A percentile compares a stretch with the other conserved stretches of the same genome.
phyloP scores from a whole-genome alignment of 2,329 filamentous ascomycete species.

The Venturia aucupariae region DNA sequence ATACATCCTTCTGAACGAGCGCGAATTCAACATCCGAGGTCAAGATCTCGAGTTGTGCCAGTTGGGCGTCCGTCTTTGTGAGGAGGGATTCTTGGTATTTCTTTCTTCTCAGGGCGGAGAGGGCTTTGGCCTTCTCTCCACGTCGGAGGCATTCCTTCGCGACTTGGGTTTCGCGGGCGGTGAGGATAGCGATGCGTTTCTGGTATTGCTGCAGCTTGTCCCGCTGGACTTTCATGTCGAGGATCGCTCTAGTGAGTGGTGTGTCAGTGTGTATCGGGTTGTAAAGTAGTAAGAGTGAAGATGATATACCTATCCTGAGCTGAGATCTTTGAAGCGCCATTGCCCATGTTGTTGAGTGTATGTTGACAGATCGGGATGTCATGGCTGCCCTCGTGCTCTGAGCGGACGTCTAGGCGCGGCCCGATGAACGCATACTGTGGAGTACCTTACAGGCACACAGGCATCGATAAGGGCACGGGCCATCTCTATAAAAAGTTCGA shows the following conservation, averaged over 20 bases:
- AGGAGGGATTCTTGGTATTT: slow-evolving; percentile 94
- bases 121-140: slow-evolving; percentile 70
- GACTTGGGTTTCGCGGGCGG: slow-evolving; percentile 76
- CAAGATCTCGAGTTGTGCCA: slow-evolving; percentile 87
- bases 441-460: neutral
- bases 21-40: slow-evolving; percentile 90
- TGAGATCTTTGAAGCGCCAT: slow-evolving; percentile 45
- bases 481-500: neutral
- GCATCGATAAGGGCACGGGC: neutral
- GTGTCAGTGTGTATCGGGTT: slow-evolving; percentile 8
- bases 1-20: slow-evolving; percentile 89
- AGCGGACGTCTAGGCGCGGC: neutral
- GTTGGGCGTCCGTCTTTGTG: slow-evolving; percentile 79
- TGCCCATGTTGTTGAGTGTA: neutral
- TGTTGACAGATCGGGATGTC: neutral
- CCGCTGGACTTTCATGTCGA: slow-evolving; percentile 95
- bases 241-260: slow-evolving; percentile 62
- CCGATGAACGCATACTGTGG: neutral
- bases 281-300: neutral
- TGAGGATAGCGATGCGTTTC: slow-evolving; percentile 76
- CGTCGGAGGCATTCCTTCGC: slow-evolving; percentile 72
- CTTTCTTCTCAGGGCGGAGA: slow-evolving; percentile 83
- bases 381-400: neutral
- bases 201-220: slow-evolving; percentile 97
- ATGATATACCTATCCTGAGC: slow-evolving; percentile 72